A percentile compares a stretch with the other conserved stretches of the same genome.
Conservation (phyloP, 164 flowering plant genomes). For the Pachysandra terminalis region DNA sequence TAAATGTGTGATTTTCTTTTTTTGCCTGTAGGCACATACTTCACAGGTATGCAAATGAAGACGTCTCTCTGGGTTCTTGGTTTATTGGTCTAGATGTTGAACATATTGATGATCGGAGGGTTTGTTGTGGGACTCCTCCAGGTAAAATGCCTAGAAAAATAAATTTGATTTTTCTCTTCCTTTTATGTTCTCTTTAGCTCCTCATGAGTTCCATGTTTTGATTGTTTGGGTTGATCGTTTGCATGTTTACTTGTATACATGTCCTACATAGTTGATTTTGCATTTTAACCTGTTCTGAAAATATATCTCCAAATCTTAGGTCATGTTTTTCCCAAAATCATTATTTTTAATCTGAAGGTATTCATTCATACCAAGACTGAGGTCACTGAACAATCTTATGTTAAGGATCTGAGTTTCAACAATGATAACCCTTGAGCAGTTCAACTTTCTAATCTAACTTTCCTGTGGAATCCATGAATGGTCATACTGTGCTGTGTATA, state of each 20-base stretch:
- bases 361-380: not conserved
- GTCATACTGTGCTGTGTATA: not conserved
- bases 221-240: not conserved
- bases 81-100: slow-evolving; percentile 90
- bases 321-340: not conserved
- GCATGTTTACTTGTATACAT: not conserved
- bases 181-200: not conserved
- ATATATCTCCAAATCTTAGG: not conserved
- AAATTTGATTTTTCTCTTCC: not conserved
- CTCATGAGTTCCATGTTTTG: not conserved
- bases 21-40: slow-evolving; percentile 54
- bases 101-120: slow-evolving; percentile 79
- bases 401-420: not conserved
- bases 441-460: not conserved
- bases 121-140: slow-evolving; percentile 86
- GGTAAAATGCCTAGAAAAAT: slow-evolving; percentile 39
- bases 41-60: slow-evolving; percentile 90
- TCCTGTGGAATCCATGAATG: not conserved
- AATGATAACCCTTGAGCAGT: not conserved
- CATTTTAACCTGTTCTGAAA: not conserved
- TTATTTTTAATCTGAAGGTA: not conserved
- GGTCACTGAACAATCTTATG: not conserved
- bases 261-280: not conserved
- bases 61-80: slow-evolving; percentile 92
- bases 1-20: not conserved